Evolutionary conservation across 2,329 filamentous ascomycete species (phyloP).

Genomic region (Ophiocordyceps camponoti-leonardi): DNA sequence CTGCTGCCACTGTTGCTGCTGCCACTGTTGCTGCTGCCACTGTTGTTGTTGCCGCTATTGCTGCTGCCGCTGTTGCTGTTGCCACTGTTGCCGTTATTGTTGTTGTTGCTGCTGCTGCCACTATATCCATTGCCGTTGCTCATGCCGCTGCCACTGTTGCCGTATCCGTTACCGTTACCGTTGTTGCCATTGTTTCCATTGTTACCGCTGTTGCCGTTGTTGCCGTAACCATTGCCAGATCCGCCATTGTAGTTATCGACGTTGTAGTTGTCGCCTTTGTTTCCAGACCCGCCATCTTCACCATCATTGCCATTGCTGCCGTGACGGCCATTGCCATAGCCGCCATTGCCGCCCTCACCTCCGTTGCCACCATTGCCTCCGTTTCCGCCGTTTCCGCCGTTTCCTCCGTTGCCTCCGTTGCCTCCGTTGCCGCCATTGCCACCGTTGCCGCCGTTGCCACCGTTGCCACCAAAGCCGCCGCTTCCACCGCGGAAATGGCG

Average conservation of each 20-base stretch:
- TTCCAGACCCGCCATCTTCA: not conserved
- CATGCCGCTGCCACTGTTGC: not conserved
- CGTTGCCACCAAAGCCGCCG: not conserved
- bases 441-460: not conserved
- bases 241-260: not conserved
- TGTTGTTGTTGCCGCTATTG: not conserved
- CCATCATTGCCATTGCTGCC: not conserved
- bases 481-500: not conserved
- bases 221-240: not conserved
- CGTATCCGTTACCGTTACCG: not conserved
- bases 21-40: not conserved
- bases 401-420: not conserved
- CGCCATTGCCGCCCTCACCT: not conserved
- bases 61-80: not conserved
- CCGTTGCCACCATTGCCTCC: not conserved
- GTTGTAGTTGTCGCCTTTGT: not conserved
- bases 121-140: not conserved
- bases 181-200: too few relatives aligned
- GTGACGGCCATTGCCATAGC: not conserved
- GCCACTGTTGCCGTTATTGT: not conserved
- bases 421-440: not conserved
- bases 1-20: not conserved
- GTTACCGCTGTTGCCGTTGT: not conserved
- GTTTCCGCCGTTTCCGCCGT: not conserved
- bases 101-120: not conserved